A percentile compares a stretch with the other conserved stretches of the same genome.
These are phyloP conservation scores for Dryadomyces sulphureus DNA, from an alignment of 2,329 filamentous ascomycete species.

Conservation along the genomic window DNA sequence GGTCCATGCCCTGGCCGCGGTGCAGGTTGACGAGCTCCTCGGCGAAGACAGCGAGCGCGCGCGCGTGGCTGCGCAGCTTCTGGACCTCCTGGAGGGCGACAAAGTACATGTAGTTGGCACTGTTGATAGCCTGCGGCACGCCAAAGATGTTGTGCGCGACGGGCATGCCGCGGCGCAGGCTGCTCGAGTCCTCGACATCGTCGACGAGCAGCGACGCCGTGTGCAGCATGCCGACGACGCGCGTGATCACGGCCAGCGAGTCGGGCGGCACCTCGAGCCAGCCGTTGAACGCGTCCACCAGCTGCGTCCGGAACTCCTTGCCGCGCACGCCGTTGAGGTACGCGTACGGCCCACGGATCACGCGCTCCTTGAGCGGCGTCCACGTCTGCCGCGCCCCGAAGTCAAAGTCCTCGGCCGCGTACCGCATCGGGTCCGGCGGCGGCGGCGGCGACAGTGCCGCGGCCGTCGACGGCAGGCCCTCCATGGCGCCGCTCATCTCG, in stretches of 20 bases:
- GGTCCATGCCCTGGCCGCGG: slow-evolving; percentile 77
- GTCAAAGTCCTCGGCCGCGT: slow-evolving; percentile 39
- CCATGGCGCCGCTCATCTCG: too few species aligned
- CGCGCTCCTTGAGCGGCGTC: slow-evolving; percentile 61
- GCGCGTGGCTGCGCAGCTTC: slow-evolving; percentile 51
- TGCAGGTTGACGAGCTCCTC: slow-evolving; percentile 78
- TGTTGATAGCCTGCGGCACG: slow-evolving; percentile 78
- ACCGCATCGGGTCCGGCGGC: slow-evolving; percentile 32
- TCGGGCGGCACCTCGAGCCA: slow-evolving; percentile 62
- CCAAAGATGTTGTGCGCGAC: slow-evolving; percentile 79
- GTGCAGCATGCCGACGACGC: slow-evolving; percentile 72
- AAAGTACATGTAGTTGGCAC: slow-evolving; percentile 83
- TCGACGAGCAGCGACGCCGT: slow-evolving; percentile 73
- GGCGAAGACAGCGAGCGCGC: slow-evolving; percentile 55
- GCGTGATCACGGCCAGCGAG: slow-evolving; percentile 59
- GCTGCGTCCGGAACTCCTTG: slow-evolving; percentile 69
- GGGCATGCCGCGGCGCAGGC: slow-evolving; percentile 62
- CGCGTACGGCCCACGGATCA: slow-evolving; percentile 64
- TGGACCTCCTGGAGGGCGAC: slow-evolving; percentile 60
- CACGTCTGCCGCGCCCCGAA: slow-evolving; percentile 40
- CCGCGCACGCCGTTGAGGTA: slow-evolving; percentile 68
- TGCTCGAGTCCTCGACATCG: slow-evolving; percentile 68
- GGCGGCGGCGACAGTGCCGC: slow-evolving; percentile 1
- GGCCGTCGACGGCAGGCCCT: too few species aligned
- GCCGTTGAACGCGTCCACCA: slow-evolving; percentile 68